Base-by-base conservation (phyloP, 345 rosid genomes). In the Viola odorata region DNA sequence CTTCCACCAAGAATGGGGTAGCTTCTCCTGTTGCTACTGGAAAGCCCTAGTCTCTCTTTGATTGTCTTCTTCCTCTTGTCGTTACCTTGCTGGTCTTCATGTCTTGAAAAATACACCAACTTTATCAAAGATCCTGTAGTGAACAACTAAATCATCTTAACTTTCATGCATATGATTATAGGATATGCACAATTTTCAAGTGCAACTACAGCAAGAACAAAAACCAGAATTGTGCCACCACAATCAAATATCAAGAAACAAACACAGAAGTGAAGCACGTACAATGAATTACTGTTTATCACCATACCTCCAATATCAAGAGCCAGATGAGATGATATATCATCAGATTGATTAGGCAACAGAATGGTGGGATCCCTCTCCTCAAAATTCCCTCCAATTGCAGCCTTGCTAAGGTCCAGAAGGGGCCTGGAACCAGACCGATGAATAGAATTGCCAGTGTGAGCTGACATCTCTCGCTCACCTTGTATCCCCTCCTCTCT, bases 1-100 rank as follows among this genome's bases (percentile, higher is more conserved):
- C 99, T 85, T 50, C 99, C 99, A 61, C 97, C 97, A 79, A 94
- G 96, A 79, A 90, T 71, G 50, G 99, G 97, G 71, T 83, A 88
- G 78, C 85, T 88, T 82, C 95, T 86, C 82, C 95, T 76, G 64
- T 67, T 86, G 60, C 91, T 86, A 77, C 86, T 94, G 37, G 81
- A 73, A 40, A 91, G 75, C 50, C 89, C 91, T 65, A 86, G 71
- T 64, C 89, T 86, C 81, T 90, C 88, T 82, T 86, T 85, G 50
- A 80, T 55, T 58, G 79, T 82, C 81, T 68, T 83, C 83, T 86
- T 88, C 76, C 96, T 68, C 73, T 80, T 84, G 71, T 88, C 89
- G 58, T 75, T 66, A 70, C 67, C 77, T 3, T 85, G 64, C 62
- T 58, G 80, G 50, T 82, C 92, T 79, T 88, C 96, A n/a, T 84